These are phyloP conservation scores for Entomortierella chlamydospora DNA, from an alignment of 192 early-diverging fungal species.

Conservation along the genomic window DNA sequence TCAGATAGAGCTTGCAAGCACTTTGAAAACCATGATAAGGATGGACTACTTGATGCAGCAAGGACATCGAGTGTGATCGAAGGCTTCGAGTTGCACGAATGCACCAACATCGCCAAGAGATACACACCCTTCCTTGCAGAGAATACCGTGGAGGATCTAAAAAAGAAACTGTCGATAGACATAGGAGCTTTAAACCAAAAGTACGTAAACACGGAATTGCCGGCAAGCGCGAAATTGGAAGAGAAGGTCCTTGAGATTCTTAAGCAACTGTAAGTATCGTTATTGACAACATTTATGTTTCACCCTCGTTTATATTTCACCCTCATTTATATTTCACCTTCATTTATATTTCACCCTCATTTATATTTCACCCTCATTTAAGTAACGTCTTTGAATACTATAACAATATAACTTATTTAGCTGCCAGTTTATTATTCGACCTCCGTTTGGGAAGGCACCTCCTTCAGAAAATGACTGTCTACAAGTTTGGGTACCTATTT, in stretches of 20 bases:
- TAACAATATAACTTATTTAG: not conserved
- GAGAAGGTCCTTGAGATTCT: conserved; percentile 12
- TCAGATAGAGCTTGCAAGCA: conserved; percentile 28
- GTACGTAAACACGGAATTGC: conserved; percentile 3
- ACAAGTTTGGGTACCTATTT: conserved; percentile 13
- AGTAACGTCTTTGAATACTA: not conserved
- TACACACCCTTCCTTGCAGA: conserved; percentile 19
- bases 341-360: too few relatives aligned
- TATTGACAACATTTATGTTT: not conserved
- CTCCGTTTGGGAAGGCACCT: conserved; percentile 9
- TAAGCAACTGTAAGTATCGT: conserved; percentile 5
- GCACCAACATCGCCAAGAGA: conserved; percentile 12
- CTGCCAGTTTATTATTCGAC: conserved; percentile 8
- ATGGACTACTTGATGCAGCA: conserved; percentile 16
- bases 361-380: not conserved
- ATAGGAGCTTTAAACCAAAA: conserved; percentile 11
- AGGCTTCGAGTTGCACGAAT: conserved; percentile 27
- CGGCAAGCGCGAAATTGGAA: conserved; percentile 2
- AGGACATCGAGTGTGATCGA: conserved; percentile 23
- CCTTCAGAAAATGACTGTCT: conserved; percentile 24
- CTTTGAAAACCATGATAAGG: conserved; percentile 23
- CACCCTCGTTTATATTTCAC: too few relatives aligned
- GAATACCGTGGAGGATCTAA: conserved; percentile 10
- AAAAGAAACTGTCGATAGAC: conserved; percentile 15
- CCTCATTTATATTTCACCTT: too few relatives aligned